A percentile compares a stretch with the other conserved stretches of the same genome.
Evolutionary conservation across 371 early-diverging fungal genomes (phyloP).

Genomic region (Funneliformis caledonium): DNA sequence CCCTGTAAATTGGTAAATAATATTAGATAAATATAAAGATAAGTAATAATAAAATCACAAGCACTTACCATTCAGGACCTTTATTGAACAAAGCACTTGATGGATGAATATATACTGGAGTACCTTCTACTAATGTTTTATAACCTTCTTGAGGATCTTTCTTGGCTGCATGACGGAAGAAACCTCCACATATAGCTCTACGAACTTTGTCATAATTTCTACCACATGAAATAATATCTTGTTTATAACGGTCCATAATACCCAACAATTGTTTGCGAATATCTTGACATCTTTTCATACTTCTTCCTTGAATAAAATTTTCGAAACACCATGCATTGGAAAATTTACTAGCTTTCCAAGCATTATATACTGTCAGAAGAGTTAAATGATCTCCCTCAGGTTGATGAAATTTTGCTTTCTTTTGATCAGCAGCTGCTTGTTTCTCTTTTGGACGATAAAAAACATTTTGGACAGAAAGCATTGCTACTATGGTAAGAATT

Average conservation of each 20-base stretch:
- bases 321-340: conserved; percentile 96
- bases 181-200: conserved; percentile 89
- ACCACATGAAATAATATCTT: conserved; percentile 93
- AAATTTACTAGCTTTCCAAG: conserved; percentile 88
- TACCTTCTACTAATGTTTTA: conserved; percentile 95
- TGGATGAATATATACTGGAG: conserved; percentile 95
- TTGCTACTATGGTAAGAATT: conserved; percentile 94
- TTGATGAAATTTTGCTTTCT: conserved; percentile 97
- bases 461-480: conserved; percentile 92
- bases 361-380: conserved; percentile 93
- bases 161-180: conserved; percentile 95
- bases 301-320: conserved; percentile 91
- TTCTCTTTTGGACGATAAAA: conserved; percentile 97
- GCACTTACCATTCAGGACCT: conserved; percentile 90
- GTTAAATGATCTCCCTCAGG: conserved; percentile 98
- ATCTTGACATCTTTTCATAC: conserved; percentile 89
- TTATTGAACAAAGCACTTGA: conserved; percentile 92
- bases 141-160: conserved; percentile 98
- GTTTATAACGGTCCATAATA: conserved; percentile 95
- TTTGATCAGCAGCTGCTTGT: conserved; percentile 90
- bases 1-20: conserved; percentile 53
- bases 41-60: background rate
- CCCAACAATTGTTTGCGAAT: conserved; percentile 94
- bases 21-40: background rate
- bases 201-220: conserved; percentile 89